Base-by-base conservation (phyloP, 2,329 filamentous ascomycete species). In the Colletotrichum australisinense region DNA sequence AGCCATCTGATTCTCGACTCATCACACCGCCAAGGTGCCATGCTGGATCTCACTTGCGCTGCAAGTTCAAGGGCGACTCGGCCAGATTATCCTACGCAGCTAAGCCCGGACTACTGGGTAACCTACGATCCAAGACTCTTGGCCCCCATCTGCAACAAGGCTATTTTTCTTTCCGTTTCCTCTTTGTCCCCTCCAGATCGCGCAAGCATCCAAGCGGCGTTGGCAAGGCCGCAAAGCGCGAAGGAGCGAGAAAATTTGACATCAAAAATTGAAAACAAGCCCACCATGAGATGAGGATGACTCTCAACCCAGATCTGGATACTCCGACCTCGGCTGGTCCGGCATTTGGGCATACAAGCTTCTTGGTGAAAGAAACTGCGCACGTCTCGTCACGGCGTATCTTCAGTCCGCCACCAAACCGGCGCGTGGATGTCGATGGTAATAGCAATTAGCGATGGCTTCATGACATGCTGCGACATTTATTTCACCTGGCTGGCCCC, bases 21-120 rank as follows among this genome's bases (percentile, higher is more conserved):
- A 60, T 60, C 69, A 65, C 67, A 73, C 70, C 70, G 70, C 67
- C 70, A 70, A 70, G 67, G 67, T 65, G 66, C 59, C 70, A 11
- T 60, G 52, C 35, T 71, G 69, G 46, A 63, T 68, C 64, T 72
- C 57, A 68, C 69, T 68, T 63, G 64, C 22, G 38, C 64, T 58
- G 64, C 69, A 59, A 63, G 69, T 56, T 32, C 38, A 62, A 55
- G 70, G 70, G 16, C 67, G 28, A 46, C 60, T 73, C 67, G 70
- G 70, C 67, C 70, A 73, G 35, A 70, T 52, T 65, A 56, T 60
- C 59, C 30, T 64, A 59, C 66, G 65, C 65, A 70, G 16, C 35
- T 60, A n/a, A 52, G 26, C 22, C 70, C 55, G 63, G 38, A 19
- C 30, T 46, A 26, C 66, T 55, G 66, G 19, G 66, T 63, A 49